Conservation (phyloP, 768 basidiomycete genomes). For the Pisolithus marmoratus region DNA sequence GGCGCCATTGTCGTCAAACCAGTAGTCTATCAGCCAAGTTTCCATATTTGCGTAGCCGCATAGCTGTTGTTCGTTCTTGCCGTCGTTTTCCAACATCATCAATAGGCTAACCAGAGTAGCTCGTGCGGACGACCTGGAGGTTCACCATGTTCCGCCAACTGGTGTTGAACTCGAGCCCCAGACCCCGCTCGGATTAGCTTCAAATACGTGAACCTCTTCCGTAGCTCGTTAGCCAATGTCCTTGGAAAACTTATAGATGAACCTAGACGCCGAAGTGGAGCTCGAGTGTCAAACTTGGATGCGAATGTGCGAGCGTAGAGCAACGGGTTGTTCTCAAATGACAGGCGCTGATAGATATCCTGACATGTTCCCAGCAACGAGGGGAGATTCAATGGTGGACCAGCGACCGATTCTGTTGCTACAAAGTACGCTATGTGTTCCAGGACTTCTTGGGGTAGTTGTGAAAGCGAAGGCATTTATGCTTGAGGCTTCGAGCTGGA, state of each 20-base stretch:
- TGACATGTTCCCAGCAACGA: slow-evolving; percentile 50
- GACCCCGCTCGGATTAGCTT: slow-evolving; percentile 46
- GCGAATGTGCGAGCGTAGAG: slow-evolving; percentile 70
- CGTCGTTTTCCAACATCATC: slow-evolving; percentile 79
- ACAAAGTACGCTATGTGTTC: slow-evolving; percentile 71
- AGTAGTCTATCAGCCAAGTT: slow-evolving; percentile 59
- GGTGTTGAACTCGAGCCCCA: slow-evolving; percentile 10
- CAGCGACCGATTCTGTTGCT: slow-evolving; percentile 45
- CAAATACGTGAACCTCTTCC: slow-evolving; percentile 52
- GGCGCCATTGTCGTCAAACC: slow-evolving; percentile 56
- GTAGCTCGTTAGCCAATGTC: slow-evolving; percentile 57
- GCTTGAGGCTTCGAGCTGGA: background rate
- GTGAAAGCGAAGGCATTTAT: slow-evolving; percentile 30
- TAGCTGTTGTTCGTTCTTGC: slow-evolving; percentile 66
- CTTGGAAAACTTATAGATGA: slow-evolving; percentile 32
- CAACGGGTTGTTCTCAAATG: slow-evolving; percentile 50
- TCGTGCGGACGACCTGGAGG: slow-evolving; percentile 19
- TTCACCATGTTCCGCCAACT: slow-evolving; percentile 20
- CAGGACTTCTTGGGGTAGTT: slow-evolving; percentile 71
- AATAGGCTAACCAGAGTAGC: slow-evolving; percentile 66
- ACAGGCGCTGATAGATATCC: slow-evolving; percentile 43
- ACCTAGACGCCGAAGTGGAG: slow-evolving; percentile 47
- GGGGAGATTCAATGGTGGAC: slow-evolving; percentile 57
- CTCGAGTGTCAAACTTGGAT: slow-evolving; percentile 57
- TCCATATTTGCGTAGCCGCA: slow-evolving; percentile 60